Conservation (phyloP, 2,329 filamentous ascomycete species). For the Byssothecium circinans region DNA sequence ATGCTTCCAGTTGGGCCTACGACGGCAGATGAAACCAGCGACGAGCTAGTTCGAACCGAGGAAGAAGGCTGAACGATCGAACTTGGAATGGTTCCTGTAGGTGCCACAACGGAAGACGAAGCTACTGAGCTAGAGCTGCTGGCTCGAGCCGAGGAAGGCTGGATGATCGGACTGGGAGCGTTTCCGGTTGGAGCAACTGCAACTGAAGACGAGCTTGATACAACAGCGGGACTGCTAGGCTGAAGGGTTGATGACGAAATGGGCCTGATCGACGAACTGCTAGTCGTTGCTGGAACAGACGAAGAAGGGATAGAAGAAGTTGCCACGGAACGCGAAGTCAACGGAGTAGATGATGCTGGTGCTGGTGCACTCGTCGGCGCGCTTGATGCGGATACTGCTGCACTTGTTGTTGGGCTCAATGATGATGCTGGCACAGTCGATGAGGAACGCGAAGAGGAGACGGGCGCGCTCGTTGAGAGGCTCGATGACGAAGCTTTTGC, state of each 20-base stretch:
- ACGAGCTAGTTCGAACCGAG: not conserved
- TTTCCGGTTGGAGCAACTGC: not conserved
- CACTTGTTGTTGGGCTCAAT: not conserved
- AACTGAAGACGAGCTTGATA: not conserved
- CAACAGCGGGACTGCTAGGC: not conserved
- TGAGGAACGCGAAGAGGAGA: not conserved
- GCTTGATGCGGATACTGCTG: not conserved
- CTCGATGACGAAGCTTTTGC: no score
- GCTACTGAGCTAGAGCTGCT: not conserved
- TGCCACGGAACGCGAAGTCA: not conserved
- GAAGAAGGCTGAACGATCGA: constrained; percentile 4
- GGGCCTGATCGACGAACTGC: no score
- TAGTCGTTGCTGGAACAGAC: not conserved
- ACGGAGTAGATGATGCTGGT: not conserved
- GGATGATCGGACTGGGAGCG: constrained; percentile 2
- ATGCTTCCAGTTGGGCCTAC: constrained; percentile 3
- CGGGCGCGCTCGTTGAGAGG: no score
- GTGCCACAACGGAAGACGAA: not conserved
- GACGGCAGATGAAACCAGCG: not conserved
- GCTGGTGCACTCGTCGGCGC: not conserved
- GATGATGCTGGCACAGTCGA: constrained; percentile 4
- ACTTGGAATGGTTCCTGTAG: constrained; percentile 3
- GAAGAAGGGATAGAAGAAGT: not conserved
- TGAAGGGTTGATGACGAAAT: no score
- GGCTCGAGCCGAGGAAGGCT: not conserved